Conservation (phyloP, 768 basidiomycete genomes). For the Arthromyces matolae region DNA sequence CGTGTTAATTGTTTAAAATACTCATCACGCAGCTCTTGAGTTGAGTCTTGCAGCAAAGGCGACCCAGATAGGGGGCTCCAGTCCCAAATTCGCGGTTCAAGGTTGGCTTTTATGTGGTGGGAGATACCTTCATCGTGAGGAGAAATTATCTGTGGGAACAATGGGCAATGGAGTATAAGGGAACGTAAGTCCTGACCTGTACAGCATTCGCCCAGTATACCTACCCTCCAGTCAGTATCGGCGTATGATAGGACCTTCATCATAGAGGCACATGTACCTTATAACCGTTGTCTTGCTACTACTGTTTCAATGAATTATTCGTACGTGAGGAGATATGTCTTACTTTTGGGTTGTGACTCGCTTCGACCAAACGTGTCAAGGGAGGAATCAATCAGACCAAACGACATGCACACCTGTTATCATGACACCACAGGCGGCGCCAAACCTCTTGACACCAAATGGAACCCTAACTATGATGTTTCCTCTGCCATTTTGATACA, state of each 20-base stretch:
- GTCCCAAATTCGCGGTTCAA: constrained; percentile 50
- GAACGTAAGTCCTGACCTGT: constrained; percentile 59
- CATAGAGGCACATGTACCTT: constrained; percentile 44
- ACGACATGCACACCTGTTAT: constrained; percentile 84
- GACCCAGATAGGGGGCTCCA: constrained; percentile 33
- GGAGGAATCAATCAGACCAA: constrained; percentile 11
- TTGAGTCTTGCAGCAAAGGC: constrained; percentile 49
- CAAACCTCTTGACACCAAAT: constrained; percentile 62
- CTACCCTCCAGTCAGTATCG: constrained; percentile 30
- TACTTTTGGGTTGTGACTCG: constrained; percentile 88
- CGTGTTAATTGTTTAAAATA: constrained; percentile 49
- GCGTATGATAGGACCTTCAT: not conserved
- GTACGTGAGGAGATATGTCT: not conserved
- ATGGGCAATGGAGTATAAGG: not conserved
- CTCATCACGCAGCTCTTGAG: constrained; percentile 50
- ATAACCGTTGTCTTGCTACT: constrained; percentile 82
- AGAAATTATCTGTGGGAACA: constrained; percentile 60
- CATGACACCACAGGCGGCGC: constrained; percentile 84
- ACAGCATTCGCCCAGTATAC: constrained; percentile 90
- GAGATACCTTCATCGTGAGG: constrained; percentile 84
- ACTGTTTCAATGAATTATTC: not conserved
- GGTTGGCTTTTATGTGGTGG: constrained; percentile 54
- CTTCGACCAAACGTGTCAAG: constrained; percentile 28
- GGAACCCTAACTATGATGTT: constrained; percentile 55
- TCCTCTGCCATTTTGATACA: not conserved